Evolutionary conservation across 2,329 filamentous ascomycete species (phyloP).

Genomic region (Calycina marina): DNA sequence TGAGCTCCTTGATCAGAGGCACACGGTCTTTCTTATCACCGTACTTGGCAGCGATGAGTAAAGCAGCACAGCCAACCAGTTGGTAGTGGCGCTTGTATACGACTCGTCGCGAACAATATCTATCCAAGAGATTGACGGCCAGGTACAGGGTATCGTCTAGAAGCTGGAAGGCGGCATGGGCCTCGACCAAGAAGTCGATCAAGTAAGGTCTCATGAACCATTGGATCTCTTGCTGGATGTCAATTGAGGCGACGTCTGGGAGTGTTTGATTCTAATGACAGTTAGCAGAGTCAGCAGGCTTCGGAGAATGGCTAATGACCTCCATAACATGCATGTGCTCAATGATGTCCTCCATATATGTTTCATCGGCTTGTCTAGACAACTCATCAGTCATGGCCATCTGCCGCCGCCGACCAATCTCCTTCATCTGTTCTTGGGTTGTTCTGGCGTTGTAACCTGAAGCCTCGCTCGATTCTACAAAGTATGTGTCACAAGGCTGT

Average conservation of each 20-base stretch:
- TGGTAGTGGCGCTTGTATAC: constrained; percentile 99
- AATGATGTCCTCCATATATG: constrained; percentile 90
- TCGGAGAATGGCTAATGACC: constrained; percentile 25
- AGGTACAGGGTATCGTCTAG: constrained; percentile 92
- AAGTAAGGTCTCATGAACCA: constrained; percentile 99
- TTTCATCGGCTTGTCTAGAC: constrained; percentile 69
- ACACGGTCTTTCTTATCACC: constrained; percentile 97
- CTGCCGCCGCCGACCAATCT: constrained; percentile 69
- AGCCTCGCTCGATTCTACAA: constrained; percentile 42
- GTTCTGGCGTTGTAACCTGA: constrained; percentile 13
- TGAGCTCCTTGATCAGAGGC: constrained; percentile 91
- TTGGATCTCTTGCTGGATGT: constrained; percentile 97
- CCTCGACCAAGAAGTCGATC: constrained; percentile 95
- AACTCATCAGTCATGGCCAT: constrained; percentile 81
- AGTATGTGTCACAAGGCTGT: constrained; percentile 54
- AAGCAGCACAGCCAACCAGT: constrained; percentile 85
- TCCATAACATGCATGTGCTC: constrained; percentile 95
- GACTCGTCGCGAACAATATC: constrained; percentile 93
- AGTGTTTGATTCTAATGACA: constrained; percentile 58
- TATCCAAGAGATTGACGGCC: constrained; percentile 88
- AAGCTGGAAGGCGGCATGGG: constrained; percentile 85
- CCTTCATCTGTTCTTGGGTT: constrained; percentile 60
- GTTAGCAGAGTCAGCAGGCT: constrained; percentile 17
- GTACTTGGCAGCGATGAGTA: constrained; percentile 96
- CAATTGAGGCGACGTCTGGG: constrained; percentile 92